Base-by-base conservation (phyloP, 2,329 filamentous ascomycete genomes). In the Colletotrichum karsti region DNA sequence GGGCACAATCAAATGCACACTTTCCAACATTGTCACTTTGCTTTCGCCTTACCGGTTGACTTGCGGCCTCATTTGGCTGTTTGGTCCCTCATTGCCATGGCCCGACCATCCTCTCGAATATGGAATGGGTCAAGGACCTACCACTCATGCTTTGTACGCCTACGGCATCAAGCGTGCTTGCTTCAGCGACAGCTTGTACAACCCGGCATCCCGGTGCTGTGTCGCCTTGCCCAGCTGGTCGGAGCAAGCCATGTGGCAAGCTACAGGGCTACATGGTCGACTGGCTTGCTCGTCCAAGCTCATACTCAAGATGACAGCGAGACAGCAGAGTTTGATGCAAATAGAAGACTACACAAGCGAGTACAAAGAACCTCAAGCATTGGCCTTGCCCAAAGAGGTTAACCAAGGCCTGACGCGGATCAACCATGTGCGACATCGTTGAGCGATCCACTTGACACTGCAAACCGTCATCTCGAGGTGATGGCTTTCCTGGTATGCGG, bases 401-500 rank as follows among this genome's bases (percentile, higher is more conserved):
- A 67, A 70, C n/a, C 24, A 48, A 59, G 68, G 35, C 53, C 59
- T 53, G 62, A 59, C 51, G 51, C 63, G 54, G 66, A 65, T 61
- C 54, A 37, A 51, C 60, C 55, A 69, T 69, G 69, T 67, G 67
- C 67, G 57, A 67, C 69, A 63, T 70, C 54, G 58, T 61, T 63
- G 60, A 58, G 28, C 33, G 67, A 67, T 67, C 61, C 67, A 60
- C 67, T 60, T 20, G 30, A 50, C 18, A 53, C 39, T 15, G 50
- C 39, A 42, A 53, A 18, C 42, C 39, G 55, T 69, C 33, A 67
- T 63, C 51, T 67, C 44, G 26, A 67, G 37, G 54, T 69, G 66
- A 66, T 39, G 44, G 28, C 33, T 22, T 30, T 28, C 55, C 50
- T 51, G 46, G 46, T 51, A 26, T 51, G 30, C 41, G 39, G 62